Evolutionary conservation across 257 asterid species (phyloP).

Genomic region (Verbena officinalis): DNA sequence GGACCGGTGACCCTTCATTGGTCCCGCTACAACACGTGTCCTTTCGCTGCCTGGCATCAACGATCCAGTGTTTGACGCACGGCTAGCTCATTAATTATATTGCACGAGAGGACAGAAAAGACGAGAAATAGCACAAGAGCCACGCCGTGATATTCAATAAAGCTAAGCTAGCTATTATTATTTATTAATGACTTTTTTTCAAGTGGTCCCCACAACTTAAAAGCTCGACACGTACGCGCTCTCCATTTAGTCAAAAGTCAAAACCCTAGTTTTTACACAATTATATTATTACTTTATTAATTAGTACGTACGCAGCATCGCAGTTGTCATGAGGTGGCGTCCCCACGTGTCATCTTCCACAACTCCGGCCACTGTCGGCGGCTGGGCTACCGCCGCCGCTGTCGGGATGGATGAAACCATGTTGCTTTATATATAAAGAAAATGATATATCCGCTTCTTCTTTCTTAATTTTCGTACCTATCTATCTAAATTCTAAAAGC

Average conservation of each 20-base stretch:
- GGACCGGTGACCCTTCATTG: constrained; percentile 25
- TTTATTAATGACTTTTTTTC: neutral
- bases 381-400: constrained; percentile 46
- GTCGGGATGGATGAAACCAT: constrained; percentile 57
- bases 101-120: constrained; percentile 41
- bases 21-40: constrained; percentile 56
- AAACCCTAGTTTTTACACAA: constrained; percentile 26
- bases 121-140: constrained; percentile 48
- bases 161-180: too few relatives aligned
- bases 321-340: too few relatives aligned
- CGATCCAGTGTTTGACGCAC: constrained; percentile 31
- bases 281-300: constrained; percentile 23
- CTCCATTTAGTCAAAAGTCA: constrained; percentile 40
- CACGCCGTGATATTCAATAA: constrained; percentile 50
- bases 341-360: constrained; percentile 33
- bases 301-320: constrained; percentile 27
- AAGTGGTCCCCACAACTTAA: constrained; percentile 39
- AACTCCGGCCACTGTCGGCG: constrained; percentile 49
- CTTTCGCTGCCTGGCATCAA: constrained; percentile 28
- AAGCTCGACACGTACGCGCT: constrained; percentile 43
- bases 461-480: too few relatives aligned
- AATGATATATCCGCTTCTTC: neutral
- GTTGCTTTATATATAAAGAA: neutral
- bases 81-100: constrained; percentile 46
- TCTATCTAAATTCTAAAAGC: too few relatives aligned